A percentile compares a stretch with the other conserved stretches of the same genome.
These are phyloP conservation scores for Amanita pallidorosea DNA, from an alignment of 768 basidiomycete genomes.

Conservation along the genomic window DNA sequence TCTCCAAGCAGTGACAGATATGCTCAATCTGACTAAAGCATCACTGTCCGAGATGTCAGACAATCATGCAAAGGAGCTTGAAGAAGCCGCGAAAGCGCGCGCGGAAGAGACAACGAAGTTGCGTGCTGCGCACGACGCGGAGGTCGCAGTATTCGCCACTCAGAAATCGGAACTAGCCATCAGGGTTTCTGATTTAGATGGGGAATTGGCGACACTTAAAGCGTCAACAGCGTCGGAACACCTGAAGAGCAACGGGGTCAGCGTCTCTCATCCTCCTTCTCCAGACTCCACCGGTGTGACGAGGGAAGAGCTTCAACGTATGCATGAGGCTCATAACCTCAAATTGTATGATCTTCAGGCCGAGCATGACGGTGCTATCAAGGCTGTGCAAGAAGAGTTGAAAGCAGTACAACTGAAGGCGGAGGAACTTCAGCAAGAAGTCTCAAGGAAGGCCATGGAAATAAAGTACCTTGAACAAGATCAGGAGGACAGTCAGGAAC, in stretches of 20 bases:
- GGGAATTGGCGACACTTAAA: conserved; percentile 58
- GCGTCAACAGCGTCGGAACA: conserved; percentile 41
- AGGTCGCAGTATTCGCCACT: conserved; percentile 40
- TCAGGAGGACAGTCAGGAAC: conserved; percentile 65
- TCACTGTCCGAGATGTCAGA: conserved; percentile 61
- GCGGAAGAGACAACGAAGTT: conserved; percentile 63
- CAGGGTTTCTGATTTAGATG: conserved; percentile 65
- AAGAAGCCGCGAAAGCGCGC: conserved; percentile 59
- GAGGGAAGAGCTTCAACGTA: conserved; percentile 64
- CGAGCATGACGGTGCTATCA: conserved; percentile 49
- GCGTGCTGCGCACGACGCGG: conserved; percentile 47
- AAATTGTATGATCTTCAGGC: conserved; percentile 69
- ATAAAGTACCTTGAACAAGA: conserved; percentile 72
- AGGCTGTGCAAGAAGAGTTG: conserved; percentile 44
- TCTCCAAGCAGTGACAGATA: conserved; percentile 50
- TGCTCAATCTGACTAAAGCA: conserved; percentile 56
- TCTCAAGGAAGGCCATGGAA: conserved; percentile 69
- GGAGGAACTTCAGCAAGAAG: conserved; percentile 46
- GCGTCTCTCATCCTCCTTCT: conserved; percentile 24
- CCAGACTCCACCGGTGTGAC: conserved; percentile 34
- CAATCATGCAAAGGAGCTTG: conserved; percentile 63
- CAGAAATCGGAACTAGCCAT: conserved; percentile 56
- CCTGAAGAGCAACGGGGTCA: conserved; percentile 50
- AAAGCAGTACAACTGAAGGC: conserved; percentile 38
- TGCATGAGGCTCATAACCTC: conserved; percentile 79